Percentiles rank a stretch among this genome's conserved stretches.
phyloP scores from a whole-genome alignment of 306 rosid genomes.

The Urtica urens region DNA sequence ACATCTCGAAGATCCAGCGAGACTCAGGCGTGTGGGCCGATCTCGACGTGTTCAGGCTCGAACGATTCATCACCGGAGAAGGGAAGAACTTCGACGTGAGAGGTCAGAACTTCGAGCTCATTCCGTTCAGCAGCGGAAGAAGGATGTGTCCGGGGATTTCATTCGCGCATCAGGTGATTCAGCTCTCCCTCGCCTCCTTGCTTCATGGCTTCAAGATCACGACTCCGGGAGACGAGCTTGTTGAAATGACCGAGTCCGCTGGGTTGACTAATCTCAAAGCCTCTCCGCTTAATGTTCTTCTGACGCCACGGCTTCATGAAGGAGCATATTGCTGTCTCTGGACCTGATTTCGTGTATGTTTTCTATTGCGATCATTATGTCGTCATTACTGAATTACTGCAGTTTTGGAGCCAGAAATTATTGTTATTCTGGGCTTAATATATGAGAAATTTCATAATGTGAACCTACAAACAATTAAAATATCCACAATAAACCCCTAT shows the following conservation, averaged over 20 bases:
- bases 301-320: background rate
- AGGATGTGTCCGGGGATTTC: conserved; percentile 12
- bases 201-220: background rate
- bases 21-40: conserved; percentile 9
- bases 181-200: conserved; percentile 1
- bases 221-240: background rate
- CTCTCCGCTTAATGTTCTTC: background rate
- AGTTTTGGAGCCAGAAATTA: too few relatives aligned
- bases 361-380: too few relatives aligned
- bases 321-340: background rate
- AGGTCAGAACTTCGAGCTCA: conserved; percentile 9
- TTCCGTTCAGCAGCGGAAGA: conserved; percentile 11
- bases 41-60: conserved; percentile 9
- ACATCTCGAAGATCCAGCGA: conserved; percentile 8
- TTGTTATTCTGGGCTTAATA: too few relatives aligned
- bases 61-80: conserved; percentile 1
- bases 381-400: too few relatives aligned
- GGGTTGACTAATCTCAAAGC: background rate
- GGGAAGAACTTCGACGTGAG: background rate
- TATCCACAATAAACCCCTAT: too few relatives aligned
- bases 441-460: too few relatives aligned
- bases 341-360: too few relatives aligned
- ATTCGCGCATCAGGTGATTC: conserved; percentile 2
- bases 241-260: conserved; percentile 2
- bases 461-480: too few relatives aligned